phyloP scores from a whole-genome alignment of 2,329 filamentous ascomycete species.

The Pestalotiopsis fici region DNA sequence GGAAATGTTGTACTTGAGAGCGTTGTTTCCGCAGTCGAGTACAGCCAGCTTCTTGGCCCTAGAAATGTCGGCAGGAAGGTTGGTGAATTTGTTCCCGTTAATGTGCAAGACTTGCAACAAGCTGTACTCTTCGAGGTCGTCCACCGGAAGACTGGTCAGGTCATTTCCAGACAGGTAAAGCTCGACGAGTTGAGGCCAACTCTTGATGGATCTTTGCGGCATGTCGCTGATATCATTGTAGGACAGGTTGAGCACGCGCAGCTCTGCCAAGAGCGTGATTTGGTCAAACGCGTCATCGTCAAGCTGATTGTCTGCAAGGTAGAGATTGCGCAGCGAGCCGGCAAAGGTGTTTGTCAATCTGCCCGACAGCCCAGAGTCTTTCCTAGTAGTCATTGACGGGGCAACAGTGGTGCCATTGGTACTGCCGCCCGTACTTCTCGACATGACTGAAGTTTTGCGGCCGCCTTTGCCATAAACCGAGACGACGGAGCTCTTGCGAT shows the following conservation, averaged over 20 bases:
- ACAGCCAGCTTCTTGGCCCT: constrained; percentile 91
- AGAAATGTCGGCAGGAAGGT: constrained; percentile 90
- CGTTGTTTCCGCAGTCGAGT: constrained; percentile 92
- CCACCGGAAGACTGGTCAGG: constrained; percentile 84
- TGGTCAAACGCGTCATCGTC: constrained; percentile 96
- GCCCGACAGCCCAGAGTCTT: constrained; percentile 86
- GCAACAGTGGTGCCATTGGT: constrained; percentile 51
- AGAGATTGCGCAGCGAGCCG: constrained; percentile 79
- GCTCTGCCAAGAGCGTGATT: constrained; percentile 76
- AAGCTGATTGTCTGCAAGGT: constrained; percentile 89
- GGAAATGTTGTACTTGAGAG: constrained; percentile 96
- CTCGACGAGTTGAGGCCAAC: constrained; percentile 88
- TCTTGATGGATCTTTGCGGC: constrained; percentile 82
- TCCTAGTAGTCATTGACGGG: constrained; percentile 61
- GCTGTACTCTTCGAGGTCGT: constrained; percentile 89
- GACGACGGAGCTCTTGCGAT: constrained; percentile 81
- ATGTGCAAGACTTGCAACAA: constrained; percentile 88
- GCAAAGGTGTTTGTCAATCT: constrained; percentile 85
- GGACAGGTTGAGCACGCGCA: constrained; percentile 87
- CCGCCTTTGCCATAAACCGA: constrained; percentile 77
- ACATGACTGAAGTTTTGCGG: constrained; percentile 84
- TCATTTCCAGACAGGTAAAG: constrained; percentile 96
- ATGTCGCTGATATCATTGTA: constrained; percentile 95
- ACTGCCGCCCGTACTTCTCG: constrained; percentile 54
- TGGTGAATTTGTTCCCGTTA: constrained; percentile 97